phyloP scores from a whole-genome alignment of 116 monocot species.

The Papilionanthe hybrid region DNA sequence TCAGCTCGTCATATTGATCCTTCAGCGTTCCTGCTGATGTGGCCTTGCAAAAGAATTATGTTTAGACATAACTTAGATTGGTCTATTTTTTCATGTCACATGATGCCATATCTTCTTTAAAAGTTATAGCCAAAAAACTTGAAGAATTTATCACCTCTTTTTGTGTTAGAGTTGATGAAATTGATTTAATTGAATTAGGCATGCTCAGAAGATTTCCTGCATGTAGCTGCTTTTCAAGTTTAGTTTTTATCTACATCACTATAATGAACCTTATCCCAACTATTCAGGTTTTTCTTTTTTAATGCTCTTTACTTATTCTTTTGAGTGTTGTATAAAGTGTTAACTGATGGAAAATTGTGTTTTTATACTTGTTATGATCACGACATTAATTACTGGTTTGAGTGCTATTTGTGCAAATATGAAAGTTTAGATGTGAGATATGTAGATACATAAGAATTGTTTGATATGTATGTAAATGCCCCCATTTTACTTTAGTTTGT shows the following conservation, averaged over 20 bases:
- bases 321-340: background rate
- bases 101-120: no score
- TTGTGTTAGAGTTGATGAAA: no score
- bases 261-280: background rate
- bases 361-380: background rate
- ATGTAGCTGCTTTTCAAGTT: background rate
- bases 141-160: background rate
- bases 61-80: no score
- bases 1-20: background rate
- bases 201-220: no score
- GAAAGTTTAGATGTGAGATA: background rate
- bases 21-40: background rate
- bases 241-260: background rate
- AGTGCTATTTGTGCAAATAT: background rate
- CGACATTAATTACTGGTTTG: background rate
- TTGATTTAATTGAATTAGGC: no score
- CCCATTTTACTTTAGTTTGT: background rate
- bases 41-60: no score
- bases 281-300: background rate
- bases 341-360: background rate
- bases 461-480: no score
- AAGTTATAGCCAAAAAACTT: background rate
- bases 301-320: background rate
- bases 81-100: no score
- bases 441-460: no score